These are phyloP conservation scores for Sutorius australiensis DNA, from an alignment of 768 basidiomycete genomes.

Conservation along the genomic window DNA sequence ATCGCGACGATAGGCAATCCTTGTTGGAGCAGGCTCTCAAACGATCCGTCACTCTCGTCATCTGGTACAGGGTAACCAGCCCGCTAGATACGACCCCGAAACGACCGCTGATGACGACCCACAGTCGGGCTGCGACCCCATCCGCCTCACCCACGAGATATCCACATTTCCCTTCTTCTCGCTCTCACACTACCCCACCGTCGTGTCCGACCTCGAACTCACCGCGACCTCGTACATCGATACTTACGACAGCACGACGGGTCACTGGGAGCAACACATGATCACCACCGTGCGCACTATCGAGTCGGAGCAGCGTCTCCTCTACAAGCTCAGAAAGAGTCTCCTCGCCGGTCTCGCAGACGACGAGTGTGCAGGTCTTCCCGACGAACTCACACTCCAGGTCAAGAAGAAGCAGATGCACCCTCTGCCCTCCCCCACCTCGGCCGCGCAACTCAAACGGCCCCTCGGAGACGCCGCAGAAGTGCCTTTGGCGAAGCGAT, in stretches of 20 bases:
- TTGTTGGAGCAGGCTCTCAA: constrained; percentile 39
- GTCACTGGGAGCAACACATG: constrained; percentile 67
- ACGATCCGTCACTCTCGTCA: constrained; percentile 59
- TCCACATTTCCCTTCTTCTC: constrained; percentile 66
- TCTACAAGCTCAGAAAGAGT: constrained; percentile 59
- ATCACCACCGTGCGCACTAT: constrained; percentile 57
- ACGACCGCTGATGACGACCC: constrained; percentile 2
- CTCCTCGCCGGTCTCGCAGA: constrained; percentile 56
- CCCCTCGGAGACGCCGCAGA: constrained; percentile 24
- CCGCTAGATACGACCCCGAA: background rate
- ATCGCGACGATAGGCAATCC: constrained; percentile 24
- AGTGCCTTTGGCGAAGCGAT: constrained; percentile 25
- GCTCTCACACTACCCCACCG: constrained; percentile 47
- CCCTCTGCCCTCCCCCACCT: constrained; percentile 4
- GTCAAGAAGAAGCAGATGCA: constrained; percentile 17
- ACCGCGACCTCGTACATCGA: constrained; percentile 54
- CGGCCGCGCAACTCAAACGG: constrained; percentile 24
- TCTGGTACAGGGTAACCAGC: constrained; percentile 60
- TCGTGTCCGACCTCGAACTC: constrained; percentile 55
- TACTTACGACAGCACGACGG: constrained; percentile 48
- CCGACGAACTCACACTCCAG: constrained; percentile 54
- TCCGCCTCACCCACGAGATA: constrained; percentile 54
- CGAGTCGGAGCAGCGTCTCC: constrained; percentile 54
- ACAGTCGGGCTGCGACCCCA: constrained; percentile 51
- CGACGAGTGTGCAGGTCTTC: constrained; percentile 53